These are phyloP conservation scores for Diplodia intermedia DNA, from an alignment of 2,329 filamentous ascomycete species.

Conservation along the genomic window DNA sequence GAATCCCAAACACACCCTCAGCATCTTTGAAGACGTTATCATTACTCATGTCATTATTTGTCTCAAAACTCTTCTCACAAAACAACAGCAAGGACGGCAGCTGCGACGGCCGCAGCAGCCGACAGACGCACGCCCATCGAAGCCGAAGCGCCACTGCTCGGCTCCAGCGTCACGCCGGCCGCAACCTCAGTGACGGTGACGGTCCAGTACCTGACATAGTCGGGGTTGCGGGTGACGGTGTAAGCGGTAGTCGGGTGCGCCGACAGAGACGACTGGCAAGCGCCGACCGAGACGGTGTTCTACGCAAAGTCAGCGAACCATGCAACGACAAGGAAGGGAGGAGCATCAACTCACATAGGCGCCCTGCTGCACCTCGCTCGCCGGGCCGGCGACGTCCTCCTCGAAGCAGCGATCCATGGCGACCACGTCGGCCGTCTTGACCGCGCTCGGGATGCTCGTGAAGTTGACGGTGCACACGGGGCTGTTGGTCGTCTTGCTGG, in stretches of 20 bases:
- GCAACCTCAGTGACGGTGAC: conserved; percentile 41
- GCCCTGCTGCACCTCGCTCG: background rate
- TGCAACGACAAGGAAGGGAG: background rate
- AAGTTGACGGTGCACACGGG: background rate
- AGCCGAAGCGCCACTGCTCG: background rate
- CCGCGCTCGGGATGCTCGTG: background rate
- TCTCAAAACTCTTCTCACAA: background rate
- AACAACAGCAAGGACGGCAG: background rate
- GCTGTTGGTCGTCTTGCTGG: background rate
- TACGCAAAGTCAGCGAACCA: background rate
- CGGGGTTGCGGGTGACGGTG: background rate
- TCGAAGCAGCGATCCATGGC: background rate
- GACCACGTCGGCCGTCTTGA: background rate
- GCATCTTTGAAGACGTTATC: background rate
- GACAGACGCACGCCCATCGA: background rate
- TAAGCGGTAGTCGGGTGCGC: background rate
- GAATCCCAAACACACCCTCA: background rate
- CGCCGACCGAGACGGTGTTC: background rate
- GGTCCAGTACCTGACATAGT: conserved; percentile 36
- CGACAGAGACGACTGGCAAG: background rate
- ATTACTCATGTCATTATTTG: background rate
- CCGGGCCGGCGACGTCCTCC: background rate
- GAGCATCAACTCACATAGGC: background rate
- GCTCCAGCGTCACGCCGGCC: conserved; percentile 15
- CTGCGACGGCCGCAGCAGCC: background rate